Evolutionary conservation across 2,329 filamentous ascomycete genomes (phyloP), one percentile per base, ranked within the genome.

Genomic region (Cladosporium phlei): DNA sequence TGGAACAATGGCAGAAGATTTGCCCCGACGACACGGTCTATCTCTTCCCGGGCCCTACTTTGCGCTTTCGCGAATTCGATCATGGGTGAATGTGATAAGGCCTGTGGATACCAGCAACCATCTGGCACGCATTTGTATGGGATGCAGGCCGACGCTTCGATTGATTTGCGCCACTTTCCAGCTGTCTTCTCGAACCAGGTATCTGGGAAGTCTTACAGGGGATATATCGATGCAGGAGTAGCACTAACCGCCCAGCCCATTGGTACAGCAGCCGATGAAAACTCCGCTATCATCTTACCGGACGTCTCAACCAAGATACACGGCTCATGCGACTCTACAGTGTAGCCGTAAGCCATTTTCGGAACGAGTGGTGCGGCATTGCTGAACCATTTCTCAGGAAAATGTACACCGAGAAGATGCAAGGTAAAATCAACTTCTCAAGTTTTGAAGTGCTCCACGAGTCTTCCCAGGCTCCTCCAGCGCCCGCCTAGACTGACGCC

Each of bases 41-140:
- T 69, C 57, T 79, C 76, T 25, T 70, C 72, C 56, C 79, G 75
- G 6, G 73, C 71, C 54, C 71, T 73, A 46, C 58, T 64, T 56
- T 77, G 70, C 69, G 75, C 78, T 52, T 73, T 68, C 0, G 76
- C 76, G 52, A 77, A 69, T 2, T 50, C 34, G 11, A 53, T 39
- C 58, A 61, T 59, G 9, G 57, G 65, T 49, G 5, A 68, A 57
- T 2, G 62, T 53, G 0, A 56, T 53, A 59, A 37, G 49, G 21
- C 56, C 54, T 16, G 68, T 9, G n/a, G 22, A n/a, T 49, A 29
- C 16, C 47, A 20, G 9, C 0, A 5, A 21, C 37, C 34, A 49
- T 49, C 48, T 72, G 68, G 65, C 3, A 72, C 70, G 40, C 72
- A 72, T 1, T 52, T 56, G 52, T 72, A 75, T 0, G 73, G 73